Conservation (phyloP, 495 filamentous ascomycete species). For the Penicillium argentinense region DNA sequence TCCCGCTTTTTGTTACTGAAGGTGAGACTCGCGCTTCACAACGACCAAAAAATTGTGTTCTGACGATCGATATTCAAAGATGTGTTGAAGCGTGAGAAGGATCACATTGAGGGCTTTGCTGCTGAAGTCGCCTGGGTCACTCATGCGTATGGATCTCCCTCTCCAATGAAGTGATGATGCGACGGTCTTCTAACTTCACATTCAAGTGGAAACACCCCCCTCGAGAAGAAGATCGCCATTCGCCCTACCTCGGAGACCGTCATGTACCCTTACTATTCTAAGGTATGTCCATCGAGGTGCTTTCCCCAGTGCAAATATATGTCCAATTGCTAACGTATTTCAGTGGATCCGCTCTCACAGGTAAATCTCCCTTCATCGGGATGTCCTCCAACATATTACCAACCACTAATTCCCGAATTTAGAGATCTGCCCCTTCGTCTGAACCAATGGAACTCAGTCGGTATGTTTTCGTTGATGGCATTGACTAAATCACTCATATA, state of each 20-base stretch:
- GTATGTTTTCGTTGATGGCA: no score
- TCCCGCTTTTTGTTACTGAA: slow-evolving; percentile 89
- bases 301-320: background rate
- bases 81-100: slow-evolving; percentile 90
- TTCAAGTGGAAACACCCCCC: slow-evolving; percentile 71
- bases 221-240: slow-evolving; percentile 93
- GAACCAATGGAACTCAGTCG: slow-evolving; percentile 98
- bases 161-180: background rate
- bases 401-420: background rate
- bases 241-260: slow-evolving; percentile 93
- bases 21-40: no score
- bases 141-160: slow-evolving; percentile 65
- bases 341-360: slow-evolving; percentile 88
- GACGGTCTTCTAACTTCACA: slow-evolving; percentile 21
- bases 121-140: slow-evolving; percentile 99
- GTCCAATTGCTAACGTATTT: background rate
- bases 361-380: no score
- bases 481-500: no score
- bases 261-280: slow-evolving; percentile 94
- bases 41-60: no score
- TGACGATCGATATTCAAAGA: no score
- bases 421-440: slow-evolving; percentile 82
- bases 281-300: slow-evolving; percentile 26
- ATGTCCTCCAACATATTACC: no score
- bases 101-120: slow-evolving; percentile 95